A percentile compares a stretch with the other conserved stretches of the same genome.
Evolutionary conservation across 768 basidiomycete genomes (phyloP).

Genomic region (Filobasidium floriforme): DNA sequence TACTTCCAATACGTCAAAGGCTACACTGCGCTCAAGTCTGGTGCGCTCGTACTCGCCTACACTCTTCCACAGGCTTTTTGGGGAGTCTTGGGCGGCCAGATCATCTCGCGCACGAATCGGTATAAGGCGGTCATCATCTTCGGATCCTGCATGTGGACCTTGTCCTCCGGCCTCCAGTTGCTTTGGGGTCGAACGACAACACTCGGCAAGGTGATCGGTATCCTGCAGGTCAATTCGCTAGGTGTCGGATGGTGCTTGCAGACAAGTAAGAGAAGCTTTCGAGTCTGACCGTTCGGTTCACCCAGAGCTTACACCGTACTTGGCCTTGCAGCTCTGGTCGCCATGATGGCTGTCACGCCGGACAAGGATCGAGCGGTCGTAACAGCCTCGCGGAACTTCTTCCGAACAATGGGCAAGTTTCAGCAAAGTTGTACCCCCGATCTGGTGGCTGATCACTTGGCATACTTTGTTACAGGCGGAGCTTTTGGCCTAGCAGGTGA

Average conservation of each 20-base stretch:
- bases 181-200: constrained; percentile 23
- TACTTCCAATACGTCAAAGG: constrained; percentile 68
- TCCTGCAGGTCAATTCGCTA: constrained; percentile 51
- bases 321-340: constrained; percentile 51
- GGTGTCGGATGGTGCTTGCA: constrained; percentile 54
- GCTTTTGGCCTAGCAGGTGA: constrained; percentile 55
- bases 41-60: constrained; percentile 62
- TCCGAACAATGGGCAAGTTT: constrained; percentile 48
- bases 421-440: background rate
- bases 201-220: constrained; percentile 36
- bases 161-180: constrained; percentile 30
- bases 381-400: constrained; percentile 53
- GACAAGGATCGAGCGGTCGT: constrained; percentile 69
- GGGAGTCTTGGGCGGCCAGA: constrained; percentile 28
- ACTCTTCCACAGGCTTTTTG: constrained; percentile 57
- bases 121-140: constrained; percentile 33
- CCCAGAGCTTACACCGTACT: background rate
- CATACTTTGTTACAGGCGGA: constrained; percentile 43
- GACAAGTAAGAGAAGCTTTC: constrained; percentile 24
- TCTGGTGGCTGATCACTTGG: background rate
- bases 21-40: constrained; percentile 58
- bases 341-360: constrained; percentile 65
- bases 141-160: constrained; percentile 33
- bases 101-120: constrained; percentile 32
- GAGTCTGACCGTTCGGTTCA: background rate